phyloP scores from a whole-genome alignment of 176 grass and related monocot genomes.

The Aegilops longissima region DNA sequence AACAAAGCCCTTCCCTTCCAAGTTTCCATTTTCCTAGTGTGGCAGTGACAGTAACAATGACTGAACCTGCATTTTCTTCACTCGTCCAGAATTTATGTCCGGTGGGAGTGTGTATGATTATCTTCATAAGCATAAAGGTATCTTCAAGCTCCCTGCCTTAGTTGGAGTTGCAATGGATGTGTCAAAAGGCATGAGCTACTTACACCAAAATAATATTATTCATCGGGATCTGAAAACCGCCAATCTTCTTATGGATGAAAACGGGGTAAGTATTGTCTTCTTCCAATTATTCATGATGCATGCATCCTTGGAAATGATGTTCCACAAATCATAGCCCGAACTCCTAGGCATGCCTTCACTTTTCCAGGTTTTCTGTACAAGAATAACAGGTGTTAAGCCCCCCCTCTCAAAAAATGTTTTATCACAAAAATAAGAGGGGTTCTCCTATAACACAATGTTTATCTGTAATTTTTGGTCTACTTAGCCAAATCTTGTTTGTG shows the following conservation, averaged over 20 bases:
- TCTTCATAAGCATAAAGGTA: slow-evolving; percentile 93
- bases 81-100: slow-evolving; percentile 80
- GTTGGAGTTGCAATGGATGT: slow-evolving; percentile 94
- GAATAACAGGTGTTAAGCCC: neutral
- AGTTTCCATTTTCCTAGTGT: slow-evolving; percentile 1
- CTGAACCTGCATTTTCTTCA: slow-evolving; percentile 17
- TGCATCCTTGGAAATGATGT: neutral
- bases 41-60: neutral
- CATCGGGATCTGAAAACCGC: slow-evolving; percentile 97
- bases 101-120: slow-evolving; percentile 95
- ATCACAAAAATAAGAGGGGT: neutral
- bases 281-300: slow-evolving; percentile 24
- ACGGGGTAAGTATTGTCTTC: slow-evolving; percentile 52
- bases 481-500: neutral
- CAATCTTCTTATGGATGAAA: slow-evolving; percentile 99
- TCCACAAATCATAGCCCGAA: neutral
- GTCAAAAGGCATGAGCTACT: slow-evolving; percentile 99
- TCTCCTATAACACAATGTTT: neutral
- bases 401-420: neutral
- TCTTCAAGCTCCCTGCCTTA: slow-evolving; percentile 85
- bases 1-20: neutral
- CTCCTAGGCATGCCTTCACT: neutral
- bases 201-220: slow-evolving; percentile 99
- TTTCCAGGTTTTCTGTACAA: neutral
- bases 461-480: neutral